Base-by-base conservation (phyloP, 2,329 filamentous ascomycete species). In the Ceratocystis ficicola region DNA sequence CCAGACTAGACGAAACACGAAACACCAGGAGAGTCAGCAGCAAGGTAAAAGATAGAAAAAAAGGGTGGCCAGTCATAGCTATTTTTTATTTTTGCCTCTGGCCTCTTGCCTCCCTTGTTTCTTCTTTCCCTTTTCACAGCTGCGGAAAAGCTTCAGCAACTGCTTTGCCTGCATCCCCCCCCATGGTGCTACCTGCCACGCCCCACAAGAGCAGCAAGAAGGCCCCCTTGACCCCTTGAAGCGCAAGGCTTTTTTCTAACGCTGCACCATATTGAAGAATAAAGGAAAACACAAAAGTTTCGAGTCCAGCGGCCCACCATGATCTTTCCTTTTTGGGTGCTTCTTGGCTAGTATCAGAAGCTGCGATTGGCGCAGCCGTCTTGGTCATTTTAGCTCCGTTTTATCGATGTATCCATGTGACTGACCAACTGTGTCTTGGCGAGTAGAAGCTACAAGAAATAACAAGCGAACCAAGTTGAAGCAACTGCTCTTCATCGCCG, bases 321-420 rank as follows among this genome's bases (percentile, higher is more conserved):
- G 22, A 25, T 52, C 48, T 52, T 63, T 63, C 61, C 61, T 25
- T 63, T 63, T 63, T 63, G 17, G 50, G 61, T 25, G 32, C 22
- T 32, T 46, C 61, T 63, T 63, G 44, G 44, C 61, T 28, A 36
- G 61, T 32, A 48, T 48, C 25, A 48, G 46, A 48, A 22, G 44
- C 61, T 48, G 61, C 44, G 22, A 63, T 63, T 63, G 61, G 61
- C 28, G 44, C 46, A 59, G 32, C 36, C 44, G 44, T 50, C 61
- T 59, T 63, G 44, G 61, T 44, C 61, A 63, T 63, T 46, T 50
- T 46, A 48, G 61, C 61, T 46, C 61, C 61, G 46, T 46, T 63
- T 63, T 63, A 48, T 36, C 61, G n/a, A 32, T 48, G 61, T 44
- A 48, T 63, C 44, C 61, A 32, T 63, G 44, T 63, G 44, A 36